These are phyloP conservation scores for Margaritispora aquatica DNA, from an alignment of 495 filamentous ascomycete species.

Conservation along the genomic window DNA sequence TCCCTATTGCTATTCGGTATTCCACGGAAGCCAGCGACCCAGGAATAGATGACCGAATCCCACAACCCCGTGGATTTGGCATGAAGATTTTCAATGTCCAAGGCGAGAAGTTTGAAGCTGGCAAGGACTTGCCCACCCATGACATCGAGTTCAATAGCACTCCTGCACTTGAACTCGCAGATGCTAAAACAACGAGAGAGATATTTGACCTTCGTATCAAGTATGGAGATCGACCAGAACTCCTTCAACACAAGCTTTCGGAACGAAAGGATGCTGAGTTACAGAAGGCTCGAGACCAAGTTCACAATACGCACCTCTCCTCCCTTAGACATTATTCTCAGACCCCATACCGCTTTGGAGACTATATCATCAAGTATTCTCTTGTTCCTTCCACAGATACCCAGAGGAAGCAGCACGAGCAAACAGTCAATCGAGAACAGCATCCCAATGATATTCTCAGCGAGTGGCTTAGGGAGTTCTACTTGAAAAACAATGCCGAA, in stretches of 20 bases:
- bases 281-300: constrained; percentile 33
- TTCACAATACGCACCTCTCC: constrained; percentile 34
- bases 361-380: constrained; percentile 42
- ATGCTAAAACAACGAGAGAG: constrained; percentile 39
- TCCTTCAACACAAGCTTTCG: constrained; percentile 36
- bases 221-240: constrained; percentile 30
- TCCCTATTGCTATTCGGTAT: constrained; percentile 32
- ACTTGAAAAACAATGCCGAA: constrained; percentile 36
- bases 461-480: constrained; percentile 35
- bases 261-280: constrained; percentile 35
- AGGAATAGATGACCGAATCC: constrained; percentile 38
- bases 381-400: constrained; percentile 35
- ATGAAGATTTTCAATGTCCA: constrained; percentile 42
- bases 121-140: constrained; percentile 33
- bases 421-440: constrained; percentile 33
- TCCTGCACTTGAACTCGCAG: constrained; percentile 39
- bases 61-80: constrained; percentile 39
- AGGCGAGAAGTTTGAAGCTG: constrained; percentile 38
- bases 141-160: constrained; percentile 44
- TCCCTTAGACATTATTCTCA: constrained; percentile 40
- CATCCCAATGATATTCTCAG: constrained; percentile 34
- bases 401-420: constrained; percentile 31
- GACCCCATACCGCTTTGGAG: constrained; percentile 40
- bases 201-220: constrained; percentile 40
- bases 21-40: constrained; percentile 37